A percentile compares a stretch with the other conserved stretches of the same genome.
phyloP scores from a whole-genome alignment of 768 basidiomycete genomes.

The Boletellus emodensis region DNA sequence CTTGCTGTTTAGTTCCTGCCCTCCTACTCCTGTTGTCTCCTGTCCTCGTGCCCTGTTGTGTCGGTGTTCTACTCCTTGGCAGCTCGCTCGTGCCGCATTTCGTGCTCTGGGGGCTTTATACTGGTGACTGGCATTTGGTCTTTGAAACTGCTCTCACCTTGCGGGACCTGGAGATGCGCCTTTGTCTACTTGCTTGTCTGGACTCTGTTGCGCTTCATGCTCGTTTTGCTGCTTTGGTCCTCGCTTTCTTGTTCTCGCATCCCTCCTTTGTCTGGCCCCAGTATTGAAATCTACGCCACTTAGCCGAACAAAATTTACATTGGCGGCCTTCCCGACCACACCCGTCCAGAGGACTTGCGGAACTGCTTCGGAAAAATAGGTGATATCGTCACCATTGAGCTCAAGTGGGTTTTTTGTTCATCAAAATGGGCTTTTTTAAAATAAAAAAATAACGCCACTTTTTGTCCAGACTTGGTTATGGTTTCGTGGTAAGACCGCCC shows the following conservation, averaged over 20 bases:
- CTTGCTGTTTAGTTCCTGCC: conserved; percentile 24
- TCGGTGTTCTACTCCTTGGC: conserved; percentile 18
- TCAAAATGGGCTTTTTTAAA: conserved; percentile 6
- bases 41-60: conserved; percentile 14
- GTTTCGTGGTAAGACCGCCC: conserved; percentile 70
- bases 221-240: conserved; percentile 35
- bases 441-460: conserved; percentile 6
- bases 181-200: conserved; percentile 37
- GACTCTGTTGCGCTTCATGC: conserved; percentile 26
- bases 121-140: conserved; percentile 23
- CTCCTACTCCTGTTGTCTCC: conserved; percentile 18
- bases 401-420: conserved; percentile 59
- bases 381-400: conserved; percentile 66
- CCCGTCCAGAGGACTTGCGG: conserved; percentile 79
- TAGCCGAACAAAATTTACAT: conserved; percentile 94
- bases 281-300: conserved; percentile 67
- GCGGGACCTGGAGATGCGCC: conserved; percentile 23
- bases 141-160: conserved; percentile 25
- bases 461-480: conserved; percentile 68
- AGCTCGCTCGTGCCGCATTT: conserved; percentile 15
- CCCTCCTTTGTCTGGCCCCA: conserved; percentile 47
- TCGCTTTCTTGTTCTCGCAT: conserved; percentile 42
- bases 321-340: conserved; percentile 84
- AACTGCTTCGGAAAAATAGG: conserved; percentile 87
- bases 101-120: conserved; percentile 14